Conservation (phyloP, 495 filamentous ascomycete species). For the Rhypophila decipiens region DNA sequence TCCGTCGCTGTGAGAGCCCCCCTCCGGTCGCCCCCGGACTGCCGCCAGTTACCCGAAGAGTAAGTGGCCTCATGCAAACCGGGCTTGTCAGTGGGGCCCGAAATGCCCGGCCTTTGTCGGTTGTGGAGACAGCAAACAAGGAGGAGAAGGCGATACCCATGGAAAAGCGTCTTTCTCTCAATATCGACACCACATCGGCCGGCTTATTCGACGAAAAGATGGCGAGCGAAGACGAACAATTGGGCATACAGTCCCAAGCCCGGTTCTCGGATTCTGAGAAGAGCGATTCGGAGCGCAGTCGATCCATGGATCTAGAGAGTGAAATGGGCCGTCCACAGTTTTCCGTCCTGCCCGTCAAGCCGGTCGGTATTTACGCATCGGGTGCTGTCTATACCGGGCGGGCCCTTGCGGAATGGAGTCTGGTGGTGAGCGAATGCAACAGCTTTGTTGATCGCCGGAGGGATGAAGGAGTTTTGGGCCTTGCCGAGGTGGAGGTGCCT, state of each 20-base stretch:
- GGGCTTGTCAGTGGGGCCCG: constrained; percentile 39
- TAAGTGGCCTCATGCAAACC: constrained; percentile 37
- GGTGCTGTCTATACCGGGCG: constrained; percentile 71
- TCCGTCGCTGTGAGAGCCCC: constrained; percentile 28
- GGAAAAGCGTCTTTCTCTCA: constrained; percentile 15
- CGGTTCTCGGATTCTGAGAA: constrained; percentile 7
- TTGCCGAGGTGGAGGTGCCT: constrained; percentile 80
- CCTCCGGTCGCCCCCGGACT: constrained; percentile 30
- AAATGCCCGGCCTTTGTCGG: constrained; percentile 30
- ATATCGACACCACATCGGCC: constrained; percentile 10
- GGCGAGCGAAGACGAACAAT: constrained; percentile 4
- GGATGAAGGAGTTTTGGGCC: constrained; percentile 72
- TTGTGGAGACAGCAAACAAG: constrained; percentile 8
- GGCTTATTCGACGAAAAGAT: constrained; percentile 6
- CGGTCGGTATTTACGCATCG: constrained; percentile 29
- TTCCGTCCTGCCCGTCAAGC: constrained; percentile 29
- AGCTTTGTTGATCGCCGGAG: constrained; percentile 84
- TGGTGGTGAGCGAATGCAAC: constrained; percentile 81
- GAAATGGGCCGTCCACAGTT: constrained; percentile 5
- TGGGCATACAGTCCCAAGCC: constrained; percentile 2
- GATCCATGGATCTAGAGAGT: constrained; percentile 6
- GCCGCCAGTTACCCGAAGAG: constrained; percentile 35
- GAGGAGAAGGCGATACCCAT: constrained; percentile 4
- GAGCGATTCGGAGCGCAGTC: constrained; percentile 11
- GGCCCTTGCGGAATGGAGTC: constrained; percentile 85